Percentiles rank a stretch among this genome's conserved stretches.
These are phyloP conservation scores for Hemerocallis citrina DNA, from an alignment of 106 monocot species.

Conservation along the genomic window DNA sequence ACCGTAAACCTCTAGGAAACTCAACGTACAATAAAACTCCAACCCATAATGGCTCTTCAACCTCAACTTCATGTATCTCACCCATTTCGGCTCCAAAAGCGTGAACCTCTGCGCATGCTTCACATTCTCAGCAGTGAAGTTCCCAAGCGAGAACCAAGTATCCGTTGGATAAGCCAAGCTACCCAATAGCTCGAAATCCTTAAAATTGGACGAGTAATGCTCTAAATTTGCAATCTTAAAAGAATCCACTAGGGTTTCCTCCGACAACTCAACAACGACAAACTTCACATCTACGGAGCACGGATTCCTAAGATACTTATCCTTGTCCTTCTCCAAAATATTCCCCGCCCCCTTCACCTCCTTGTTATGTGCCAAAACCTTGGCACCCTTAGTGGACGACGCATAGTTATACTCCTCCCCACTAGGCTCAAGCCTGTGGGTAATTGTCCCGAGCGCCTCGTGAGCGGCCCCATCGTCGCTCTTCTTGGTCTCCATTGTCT, in stretches of 20 bases:
- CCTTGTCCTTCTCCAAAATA: slow-evolving; percentile 32
- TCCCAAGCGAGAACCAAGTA: slow-evolving; percentile 29
- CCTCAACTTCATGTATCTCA: slow-evolving; percentile 34
- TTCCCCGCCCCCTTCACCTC: slow-evolving; percentile 47
- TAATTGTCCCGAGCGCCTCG: slow-evolving; percentile 12
- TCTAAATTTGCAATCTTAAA: slow-evolving; percentile 46
- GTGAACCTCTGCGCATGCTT: slow-evolving; percentile 48
- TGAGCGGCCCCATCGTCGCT: slow-evolving; percentile 5
- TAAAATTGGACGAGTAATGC: slow-evolving; percentile 62
- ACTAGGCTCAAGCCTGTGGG: slow-evolving; percentile 40
- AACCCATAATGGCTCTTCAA: slow-evolving; percentile 42
- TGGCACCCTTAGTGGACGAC: slow-evolving; percentile 39
- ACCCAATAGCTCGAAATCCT: slow-evolving; percentile 36
- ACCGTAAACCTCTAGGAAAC: slow-evolving; percentile 38
- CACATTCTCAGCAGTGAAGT: slow-evolving; percentile 34
- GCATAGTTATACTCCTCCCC: slow-evolving; percentile 47
- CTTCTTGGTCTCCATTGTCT: slow-evolving; percentile 9
- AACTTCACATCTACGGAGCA: slow-evolving; percentile 41
- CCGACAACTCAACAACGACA: slow-evolving; percentile 41
- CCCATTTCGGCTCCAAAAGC: slow-evolving; percentile 37
- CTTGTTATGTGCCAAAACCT: slow-evolving; percentile 54
- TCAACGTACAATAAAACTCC: slow-evolving; percentile 53
- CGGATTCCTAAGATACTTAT: slow-evolving; percentile 48
- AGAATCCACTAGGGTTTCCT: slow-evolving; percentile 46
- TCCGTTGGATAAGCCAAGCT: slow-evolving; percentile 45